A percentile compares a stretch with the other conserved stretches of the same genome.
Conservation (phyloP, 176 grass and related monocot genomes). For the Oryza brachyantha region DNA sequence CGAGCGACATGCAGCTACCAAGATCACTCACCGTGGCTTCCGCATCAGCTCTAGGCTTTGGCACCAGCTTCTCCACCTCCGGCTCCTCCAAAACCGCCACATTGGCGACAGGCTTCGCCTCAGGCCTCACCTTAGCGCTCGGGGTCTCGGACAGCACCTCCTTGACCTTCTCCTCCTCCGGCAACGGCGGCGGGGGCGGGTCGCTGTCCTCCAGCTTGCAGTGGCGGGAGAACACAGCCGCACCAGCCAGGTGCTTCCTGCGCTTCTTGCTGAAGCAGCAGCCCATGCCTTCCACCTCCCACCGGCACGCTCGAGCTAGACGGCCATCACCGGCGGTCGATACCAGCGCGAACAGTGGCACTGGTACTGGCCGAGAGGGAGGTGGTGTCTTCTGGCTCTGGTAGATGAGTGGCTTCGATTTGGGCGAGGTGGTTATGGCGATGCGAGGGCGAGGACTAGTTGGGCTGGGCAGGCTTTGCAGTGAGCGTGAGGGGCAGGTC, state of each 20-base stretch:
- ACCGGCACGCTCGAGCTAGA: slow-evolving; percentile 2
- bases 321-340: neutral
- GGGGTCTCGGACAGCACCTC: slow-evolving; percentile 84
- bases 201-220: slow-evolving; percentile 26
- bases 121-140: slow-evolving; percentile 21
- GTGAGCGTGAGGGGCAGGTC: neutral
- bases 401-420: slow-evolving; percentile 8
- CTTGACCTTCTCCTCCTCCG: slow-evolving; percentile 90
- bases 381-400: neutral
- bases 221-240: neutral
- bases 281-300: slow-evolving; percentile 40
- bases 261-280: slow-evolving; percentile 67
- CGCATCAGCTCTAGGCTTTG: too few relatives aligned
- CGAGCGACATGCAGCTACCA: slow-evolving; percentile 43
- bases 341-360: neutral
- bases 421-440: slow-evolving; percentile 14
- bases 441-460: slow-evolving; percentile 11
- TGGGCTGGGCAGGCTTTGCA: neutral
- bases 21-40: slow-evolving; percentile 44
- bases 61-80: neutral
- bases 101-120: slow-evolving; percentile 28
- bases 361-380: neutral
- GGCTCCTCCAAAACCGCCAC: slow-evolving; percentile 16
- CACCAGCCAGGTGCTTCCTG: neutral
- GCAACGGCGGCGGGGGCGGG: slow-evolving; percentile 40